Base-by-base conservation (phyloP, 2,329 filamentous ascomycete genomes). In the Pseudocercospora crystallina region DNA sequence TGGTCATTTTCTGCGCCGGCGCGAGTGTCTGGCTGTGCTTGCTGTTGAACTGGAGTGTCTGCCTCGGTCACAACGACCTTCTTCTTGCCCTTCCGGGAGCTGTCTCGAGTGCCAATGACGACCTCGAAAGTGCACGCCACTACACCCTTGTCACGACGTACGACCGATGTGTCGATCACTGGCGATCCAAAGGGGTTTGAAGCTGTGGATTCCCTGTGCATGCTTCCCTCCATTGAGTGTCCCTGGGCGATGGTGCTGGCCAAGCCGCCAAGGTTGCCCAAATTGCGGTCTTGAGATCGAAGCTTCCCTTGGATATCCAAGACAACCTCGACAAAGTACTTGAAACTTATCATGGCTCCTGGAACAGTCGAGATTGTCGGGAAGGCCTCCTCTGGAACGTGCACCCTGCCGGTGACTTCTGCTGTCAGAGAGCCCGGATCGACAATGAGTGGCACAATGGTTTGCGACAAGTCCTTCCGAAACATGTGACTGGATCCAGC, bases 291-390 rank as follows among this genome's bases (percentile, higher is more conserved):
- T 56, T 90, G 83, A n/a, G 82, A 83, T 1, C 85, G 82, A 35
- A 96, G 74, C 66, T 90, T 94, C 33, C 92, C 92, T 40, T 94
- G 91, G 0, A 97, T 78, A 66, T 99, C 94, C 15, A 96, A 83
- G 26, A 97, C 85, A 2, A 96, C 89, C 69, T 99, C 94, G 14
- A 96, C 80, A 60, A 91, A 89, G 65, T 99, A 97, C 60, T 86
- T 89, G 75, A 99, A 97, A 61, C 86, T 90, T 58, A 99, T 94
- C 85, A 97, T 94, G 31, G 89, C 86, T 3, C 92, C 90, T 0
- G 94, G 94, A 0, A 96, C 90, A 47, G 85, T 86, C 26, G 84
- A 84, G 56, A 97, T 97, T 2, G 91, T 96, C 0, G 94, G 92
- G 61, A 97, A 97, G 0, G 85, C 84, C 64, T 96, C 89, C 57